Percentiles rank a stretch among this genome's conserved stretches.
Conservation (phyloP, 1,139 yeast species). For the Geotrichum citri-aurantii region DNA sequence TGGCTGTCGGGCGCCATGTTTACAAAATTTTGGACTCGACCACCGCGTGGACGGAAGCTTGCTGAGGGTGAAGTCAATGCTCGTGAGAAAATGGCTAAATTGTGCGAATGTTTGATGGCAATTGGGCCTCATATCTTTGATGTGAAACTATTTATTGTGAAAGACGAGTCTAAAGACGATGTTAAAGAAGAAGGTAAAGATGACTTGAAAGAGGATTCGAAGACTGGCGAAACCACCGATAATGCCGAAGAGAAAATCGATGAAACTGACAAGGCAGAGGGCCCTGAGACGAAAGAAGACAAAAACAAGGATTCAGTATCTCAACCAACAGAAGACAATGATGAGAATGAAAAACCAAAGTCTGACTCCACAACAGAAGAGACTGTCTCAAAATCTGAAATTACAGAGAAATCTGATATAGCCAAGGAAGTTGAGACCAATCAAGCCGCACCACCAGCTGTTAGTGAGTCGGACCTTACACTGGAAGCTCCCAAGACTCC, state of each 20-base stretch:
- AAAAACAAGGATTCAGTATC: not conserved
- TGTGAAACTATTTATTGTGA: slow-evolving; percentile 69
- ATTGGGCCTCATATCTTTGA: slow-evolving; percentile 84
- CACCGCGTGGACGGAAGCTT: slow-evolving; percentile 51
- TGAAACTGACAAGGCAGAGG: not conserved
- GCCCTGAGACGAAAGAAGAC: not conserved
- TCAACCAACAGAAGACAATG: slow-evolving; percentile 1
- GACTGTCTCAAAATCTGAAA: not conserved
- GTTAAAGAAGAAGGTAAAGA: slow-evolving; percentile 22
- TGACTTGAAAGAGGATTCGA: not conserved
- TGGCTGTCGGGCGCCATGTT: slow-evolving; percentile 75
- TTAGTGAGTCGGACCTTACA: not conserved
- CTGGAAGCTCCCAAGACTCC: not conserved
- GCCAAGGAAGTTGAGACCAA: not conserved
- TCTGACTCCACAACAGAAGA: not conserved
- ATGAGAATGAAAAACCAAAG: slow-evolving; percentile 19
- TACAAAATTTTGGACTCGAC: slow-evolving; percentile 63
- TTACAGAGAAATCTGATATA: not conserved
- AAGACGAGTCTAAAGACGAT: slow-evolving; percentile 52
- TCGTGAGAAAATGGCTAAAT: slow-evolving; percentile 82
- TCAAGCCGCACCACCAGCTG: not conserved
- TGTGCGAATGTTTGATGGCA: slow-evolving; percentile 66
- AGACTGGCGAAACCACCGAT: slow-evolving; percentile 4
- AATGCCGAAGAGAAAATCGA: too few relatives aligned
- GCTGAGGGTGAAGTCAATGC: slow-evolving; percentile 50